A percentile compares a stretch with the other conserved stretches of the same genome.
Conservation (phyloP, 129 eudicot genomes). For the Centrapalus pauciflorus region DNA sequence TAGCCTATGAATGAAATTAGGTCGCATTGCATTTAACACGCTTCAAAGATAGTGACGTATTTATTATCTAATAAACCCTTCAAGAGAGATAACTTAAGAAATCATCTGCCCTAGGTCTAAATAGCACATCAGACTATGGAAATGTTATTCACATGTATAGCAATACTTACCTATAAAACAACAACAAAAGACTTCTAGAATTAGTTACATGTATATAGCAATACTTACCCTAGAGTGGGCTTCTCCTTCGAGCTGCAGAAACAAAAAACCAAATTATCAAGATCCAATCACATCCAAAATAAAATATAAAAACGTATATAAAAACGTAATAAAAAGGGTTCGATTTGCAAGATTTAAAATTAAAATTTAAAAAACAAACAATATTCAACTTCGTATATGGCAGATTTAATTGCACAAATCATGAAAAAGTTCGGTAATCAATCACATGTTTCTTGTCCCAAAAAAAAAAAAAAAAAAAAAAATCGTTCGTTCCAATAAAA, state of each 20-base stretch:
- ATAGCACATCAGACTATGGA: background rate
- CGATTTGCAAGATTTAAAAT: background rate
- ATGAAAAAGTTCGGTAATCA: background rate
- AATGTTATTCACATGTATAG: too few relatives aligned
- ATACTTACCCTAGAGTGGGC: slow-evolving; percentile 98
- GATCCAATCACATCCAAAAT: slow-evolving; percentile 10
- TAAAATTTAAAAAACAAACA: background rate
- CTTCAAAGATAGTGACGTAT: background rate
- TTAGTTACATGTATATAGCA: background rate
- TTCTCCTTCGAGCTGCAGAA: slow-evolving; percentile 99
- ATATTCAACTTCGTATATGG: background rate
- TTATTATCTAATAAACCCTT: background rate
- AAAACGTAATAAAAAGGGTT: background rate
- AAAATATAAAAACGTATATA: background rate
- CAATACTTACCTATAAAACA: too few relatives aligned
- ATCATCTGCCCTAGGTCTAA: background rate
- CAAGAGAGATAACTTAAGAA: background rate
- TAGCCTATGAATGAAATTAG: too few relatives aligned
- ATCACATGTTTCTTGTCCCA: too few relatives aligned
- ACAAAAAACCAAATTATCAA: background rate
- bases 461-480: too few relatives aligned
- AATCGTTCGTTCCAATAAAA: background rate
- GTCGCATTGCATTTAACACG: slow-evolving; percentile 12
- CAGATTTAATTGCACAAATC: background rate
- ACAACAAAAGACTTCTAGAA: background rate